Conservation (phyloP, 164 flowering plant species). For the Stephania yunnanensis region DNA sequence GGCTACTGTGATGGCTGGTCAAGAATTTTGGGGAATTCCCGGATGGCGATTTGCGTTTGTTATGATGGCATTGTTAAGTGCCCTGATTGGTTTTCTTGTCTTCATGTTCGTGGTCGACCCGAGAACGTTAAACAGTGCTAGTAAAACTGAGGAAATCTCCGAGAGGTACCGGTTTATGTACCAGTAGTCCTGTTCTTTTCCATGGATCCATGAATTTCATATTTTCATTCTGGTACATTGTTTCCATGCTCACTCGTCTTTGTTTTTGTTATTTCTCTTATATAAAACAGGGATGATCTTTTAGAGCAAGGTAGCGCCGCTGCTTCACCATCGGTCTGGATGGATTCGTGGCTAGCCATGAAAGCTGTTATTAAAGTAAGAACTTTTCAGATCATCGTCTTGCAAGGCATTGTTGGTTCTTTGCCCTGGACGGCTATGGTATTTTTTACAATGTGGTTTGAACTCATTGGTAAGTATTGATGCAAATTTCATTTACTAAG, state of each 20-base stretch:
- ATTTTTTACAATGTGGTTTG: conserved; percentile 95
- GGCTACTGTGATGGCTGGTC: conserved; percentile 89
- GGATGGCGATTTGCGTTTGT: conserved; percentile 91
- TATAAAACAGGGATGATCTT: conserved; percentile 36
- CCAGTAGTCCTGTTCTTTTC: not conserved
- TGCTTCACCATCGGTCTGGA: conserved; percentile 46
- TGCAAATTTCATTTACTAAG: not conserved
- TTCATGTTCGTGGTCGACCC: conserved; percentile 77
- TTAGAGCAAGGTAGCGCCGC: conserved; percentile 30
- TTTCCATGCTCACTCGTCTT: not conserved
- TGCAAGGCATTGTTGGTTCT: conserved; percentile 93
- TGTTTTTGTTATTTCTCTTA: conserved; percentile 4
- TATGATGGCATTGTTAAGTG: conserved; percentile 74
- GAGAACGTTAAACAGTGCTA: conserved; percentile 24
- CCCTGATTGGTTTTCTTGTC: conserved; percentile 71
- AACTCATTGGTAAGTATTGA: conserved; percentile 67
- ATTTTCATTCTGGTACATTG: no score
- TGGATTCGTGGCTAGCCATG: conserved; percentile 75
- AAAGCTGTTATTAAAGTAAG: conserved; percentile 67
- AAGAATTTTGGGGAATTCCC: conserved; percentile 59
- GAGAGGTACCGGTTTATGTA: conserved; percentile 41
- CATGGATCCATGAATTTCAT: not conserved
- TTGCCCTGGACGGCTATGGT: conserved; percentile 99
- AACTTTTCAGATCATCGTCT: conserved; percentile 81
- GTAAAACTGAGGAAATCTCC: conserved; percentile 13